Conservation (phyloP, 1,284 basidiomycete species). For the Fistulinella cinereoalba region DNA sequence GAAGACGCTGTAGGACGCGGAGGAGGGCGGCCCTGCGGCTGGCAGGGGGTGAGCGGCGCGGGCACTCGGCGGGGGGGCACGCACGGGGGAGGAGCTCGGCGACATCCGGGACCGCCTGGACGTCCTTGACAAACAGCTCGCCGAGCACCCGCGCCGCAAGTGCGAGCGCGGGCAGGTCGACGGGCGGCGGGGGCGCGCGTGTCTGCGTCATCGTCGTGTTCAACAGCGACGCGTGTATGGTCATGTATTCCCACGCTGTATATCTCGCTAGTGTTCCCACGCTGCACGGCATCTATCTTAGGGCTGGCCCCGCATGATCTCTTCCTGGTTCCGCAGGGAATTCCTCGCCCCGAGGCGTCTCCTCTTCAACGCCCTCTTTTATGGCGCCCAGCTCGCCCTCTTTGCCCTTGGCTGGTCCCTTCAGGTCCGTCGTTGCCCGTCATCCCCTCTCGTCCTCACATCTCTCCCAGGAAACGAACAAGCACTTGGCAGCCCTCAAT, state of each 20-base stretch:
- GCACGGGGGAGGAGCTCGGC: conserved; percentile 56
- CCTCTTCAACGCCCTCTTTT: conserved; percentile 73
- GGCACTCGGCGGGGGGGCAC: conserved; percentile 38
- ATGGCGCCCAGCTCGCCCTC: conserved; percentile 65
- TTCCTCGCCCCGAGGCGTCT: conserved; percentile 61
- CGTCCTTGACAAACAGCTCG: conserved; percentile 67
- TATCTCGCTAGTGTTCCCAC: no score
- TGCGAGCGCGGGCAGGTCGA: conserved; percentile 62
- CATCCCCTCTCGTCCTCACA: background rate
- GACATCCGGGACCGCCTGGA: conserved; percentile 68
- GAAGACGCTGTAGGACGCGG: conserved; percentile 71
- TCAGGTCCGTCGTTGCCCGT: conserved; percentile 48
- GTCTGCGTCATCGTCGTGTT: conserved; percentile 19
- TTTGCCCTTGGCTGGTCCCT: conserved; percentile 80
- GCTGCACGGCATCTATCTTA: no score
- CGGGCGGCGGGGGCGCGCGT: conserved; percentile 37
- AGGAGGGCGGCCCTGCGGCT: conserved; percentile 65
- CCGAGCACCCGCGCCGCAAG: conserved; percentile 63
- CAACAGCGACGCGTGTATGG: conserved; percentile 1
- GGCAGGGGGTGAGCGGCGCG: conserved; percentile 10
- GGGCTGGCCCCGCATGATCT: no score
- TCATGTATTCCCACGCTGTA: background rate
- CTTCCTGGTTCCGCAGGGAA: conserved; percentile 68
- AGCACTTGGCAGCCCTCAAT: conserved; percentile 69
- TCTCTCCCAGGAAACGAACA: conserved; percentile 55